Percentiles rank a stretch among this genome's conserved stretches.
Evolutionary conservation across 2,329 filamentous ascomycete species (phyloP).

Genomic region (Diaporthe vaccinii): DNA sequence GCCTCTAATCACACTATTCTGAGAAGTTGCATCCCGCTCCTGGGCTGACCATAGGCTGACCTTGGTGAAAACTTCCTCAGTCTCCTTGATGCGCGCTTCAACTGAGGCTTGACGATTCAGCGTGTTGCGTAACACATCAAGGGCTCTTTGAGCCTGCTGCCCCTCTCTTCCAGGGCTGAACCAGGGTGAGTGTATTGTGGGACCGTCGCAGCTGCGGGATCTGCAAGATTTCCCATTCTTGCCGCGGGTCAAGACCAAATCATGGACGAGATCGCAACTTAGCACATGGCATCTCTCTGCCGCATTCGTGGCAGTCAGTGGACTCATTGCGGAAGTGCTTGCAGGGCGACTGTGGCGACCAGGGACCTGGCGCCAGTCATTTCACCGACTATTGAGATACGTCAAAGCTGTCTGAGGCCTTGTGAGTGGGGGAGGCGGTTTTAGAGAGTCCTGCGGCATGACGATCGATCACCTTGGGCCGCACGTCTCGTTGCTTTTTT

Average conservation of each 20-base stretch:
- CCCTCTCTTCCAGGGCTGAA: slow-evolving; percentile 38
- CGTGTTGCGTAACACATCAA: slow-evolving; percentile 4
- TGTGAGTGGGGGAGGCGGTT: slow-evolving; percentile 27
- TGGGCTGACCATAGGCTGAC: slow-evolving; percentile 5
- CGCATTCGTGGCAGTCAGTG: slow-evolving; percentile 27
- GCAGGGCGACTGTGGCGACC: slow-evolving; percentile 35
- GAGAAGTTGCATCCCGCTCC: neutral
- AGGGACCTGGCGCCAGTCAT: slow-evolving; percentile 30
- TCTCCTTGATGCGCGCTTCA: neutral
- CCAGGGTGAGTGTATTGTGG: slow-evolving; percentile 26
- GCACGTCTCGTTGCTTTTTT: slow-evolving; percentile 21
- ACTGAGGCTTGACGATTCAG: neutral
- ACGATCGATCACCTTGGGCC: slow-evolving; percentile 20
- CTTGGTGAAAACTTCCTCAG: neutral
- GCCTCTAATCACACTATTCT: neutral
- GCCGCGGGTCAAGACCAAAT: slow-evolving; percentile 35
- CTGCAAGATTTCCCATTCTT: slow-evolving; percentile 36
- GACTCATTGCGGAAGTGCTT: slow-evolving; percentile 31
- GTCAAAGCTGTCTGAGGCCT: slow-evolving; percentile 24
- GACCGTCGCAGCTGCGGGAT: slow-evolving; percentile 33
- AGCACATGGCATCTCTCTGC: slow-evolving; percentile 34
- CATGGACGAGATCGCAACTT: slow-evolving; percentile 23
- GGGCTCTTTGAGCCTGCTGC: neutral
- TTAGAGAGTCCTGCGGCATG: slow-evolving; percentile 1
- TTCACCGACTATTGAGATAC: slow-evolving; percentile 41